Evolutionary conservation across 2,329 filamentous ascomycete species (phyloP).

Genomic region (Talaromyces pinophilus): DNA sequence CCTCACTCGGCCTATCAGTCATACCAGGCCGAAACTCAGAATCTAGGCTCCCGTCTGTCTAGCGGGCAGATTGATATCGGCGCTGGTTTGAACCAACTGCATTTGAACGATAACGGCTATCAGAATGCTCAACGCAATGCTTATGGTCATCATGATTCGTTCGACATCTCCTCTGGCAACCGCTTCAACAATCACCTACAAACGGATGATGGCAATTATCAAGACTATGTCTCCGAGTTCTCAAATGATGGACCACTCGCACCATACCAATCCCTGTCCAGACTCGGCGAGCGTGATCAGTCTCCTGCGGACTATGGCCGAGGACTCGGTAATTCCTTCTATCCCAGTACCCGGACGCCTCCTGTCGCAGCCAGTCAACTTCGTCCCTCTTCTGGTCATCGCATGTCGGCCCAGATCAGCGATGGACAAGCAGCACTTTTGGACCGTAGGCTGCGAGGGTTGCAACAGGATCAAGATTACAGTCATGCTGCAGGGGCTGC

Average conservation of each 20-base stretch:
- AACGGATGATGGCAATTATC: constrained; percentile 34
- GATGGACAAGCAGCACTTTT: constrained; percentile 49
- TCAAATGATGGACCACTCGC: constrained; percentile 35
- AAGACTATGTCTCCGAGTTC: constrained; percentile 33
- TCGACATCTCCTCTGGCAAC: constrained; percentile 49
- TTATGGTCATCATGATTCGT: constrained; percentile 38
- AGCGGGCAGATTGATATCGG: constrained; percentile 35
- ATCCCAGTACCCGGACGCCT: constrained; percentile 49
- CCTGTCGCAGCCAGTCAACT: constrained; percentile 40
- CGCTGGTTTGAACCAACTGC: constrained; percentile 37
- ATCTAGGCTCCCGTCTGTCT: constrained; percentile 34
- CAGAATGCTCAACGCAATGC: constrained; percentile 31
- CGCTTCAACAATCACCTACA: constrained; percentile 44
- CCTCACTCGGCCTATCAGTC: constrained; percentile 42
- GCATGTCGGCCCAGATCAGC: constrained; percentile 39
- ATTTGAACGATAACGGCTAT: constrained; percentile 39
- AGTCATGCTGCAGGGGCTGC: constrained; percentile 31
- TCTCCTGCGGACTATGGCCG: constrained; percentile 50
- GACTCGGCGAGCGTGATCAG: constrained; percentile 48
- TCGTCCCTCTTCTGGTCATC: constrained; percentile 47
- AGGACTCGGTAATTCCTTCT: constrained; percentile 46
- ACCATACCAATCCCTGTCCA: constrained; percentile 42
- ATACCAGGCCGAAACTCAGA: constrained; percentile 43
- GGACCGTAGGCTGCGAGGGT: constrained; percentile 52
- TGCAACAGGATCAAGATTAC: constrained; percentile 48